Evolutionary conservation across 441 rosid genomes (phyloP).

Genomic region (Pelargonium myrrhifolium): DNA sequence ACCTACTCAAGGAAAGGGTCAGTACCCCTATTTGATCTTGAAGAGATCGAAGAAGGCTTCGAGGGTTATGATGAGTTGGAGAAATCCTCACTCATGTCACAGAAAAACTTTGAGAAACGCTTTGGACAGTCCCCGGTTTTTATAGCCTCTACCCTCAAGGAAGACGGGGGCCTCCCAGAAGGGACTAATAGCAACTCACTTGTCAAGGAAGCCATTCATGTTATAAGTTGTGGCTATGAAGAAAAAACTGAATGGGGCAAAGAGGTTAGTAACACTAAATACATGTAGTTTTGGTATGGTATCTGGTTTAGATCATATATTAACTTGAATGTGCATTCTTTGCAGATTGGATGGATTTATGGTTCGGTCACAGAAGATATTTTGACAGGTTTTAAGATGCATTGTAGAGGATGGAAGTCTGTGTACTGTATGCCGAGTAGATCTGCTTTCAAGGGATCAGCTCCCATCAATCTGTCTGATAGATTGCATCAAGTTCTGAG

Average conservation of each 20-base stretch:
- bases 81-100: constrained; percentile 89
- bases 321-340: constrained; percentile 10
- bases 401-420: too few relatives aligned
- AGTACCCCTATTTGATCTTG: constrained; percentile 83
- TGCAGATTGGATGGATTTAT: constrained; percentile 98
- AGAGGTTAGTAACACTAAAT: constrained; percentile 44
- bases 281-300: not conserved
- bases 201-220: constrained; percentile 98
- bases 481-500: constrained; percentile 98
- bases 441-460: too few relatives aligned
- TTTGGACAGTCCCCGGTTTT: constrained; percentile 95
- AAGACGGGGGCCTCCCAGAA: constrained; percentile 93
- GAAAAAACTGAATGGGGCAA: constrained; percentile 96
- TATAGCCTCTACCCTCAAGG: constrained; percentile 96
- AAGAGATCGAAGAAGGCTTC: constrained; percentile 98
- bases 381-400: too few relatives aligned
- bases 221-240: constrained; percentile 96
- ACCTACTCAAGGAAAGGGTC: constrained; percentile 81
- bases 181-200: constrained; percentile 87
- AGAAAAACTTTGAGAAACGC: constrained; percentile 92
- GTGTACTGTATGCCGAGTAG: too few relatives aligned
- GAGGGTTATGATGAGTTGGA: constrained; percentile 98
- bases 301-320: not conserved
- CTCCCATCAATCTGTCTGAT: constrained; percentile 96
- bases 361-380: too few relatives aligned